These are phyloP conservation scores for Cladorrhinum sp. DNA, from an alignment of 2,329 filamentous ascomycete genomes.

Conservation along the genomic window DNA sequence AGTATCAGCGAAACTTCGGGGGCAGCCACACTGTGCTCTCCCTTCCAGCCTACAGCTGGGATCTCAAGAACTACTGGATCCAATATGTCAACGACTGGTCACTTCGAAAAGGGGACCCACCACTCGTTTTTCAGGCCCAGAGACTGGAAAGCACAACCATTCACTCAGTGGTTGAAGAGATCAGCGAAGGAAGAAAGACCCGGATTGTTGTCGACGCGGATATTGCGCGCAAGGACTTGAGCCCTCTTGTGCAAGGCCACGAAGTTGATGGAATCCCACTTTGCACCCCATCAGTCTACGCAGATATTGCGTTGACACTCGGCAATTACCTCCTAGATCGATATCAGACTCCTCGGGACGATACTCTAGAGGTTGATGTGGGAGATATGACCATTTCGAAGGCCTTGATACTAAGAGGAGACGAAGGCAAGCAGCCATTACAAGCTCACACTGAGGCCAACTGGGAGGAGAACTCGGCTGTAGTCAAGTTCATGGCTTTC, in stretches of 20 bases:
- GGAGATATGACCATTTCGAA: slow-evolving; percentile 8
- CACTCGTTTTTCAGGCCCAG: slow-evolving; percentile 45
- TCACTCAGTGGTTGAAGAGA: slow-evolving; percentile 24
- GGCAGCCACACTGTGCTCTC: slow-evolving; percentile 49
- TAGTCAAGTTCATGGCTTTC: slow-evolving; percentile 9
- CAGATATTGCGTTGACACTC: slow-evolving; percentile 58
- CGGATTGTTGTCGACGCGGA: slow-evolving; percentile 53
- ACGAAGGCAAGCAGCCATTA: neutral
- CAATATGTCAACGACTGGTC: slow-evolving; percentile 55
- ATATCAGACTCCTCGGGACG: slow-evolving; percentile 37
- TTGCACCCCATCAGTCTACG: slow-evolving; percentile 49
- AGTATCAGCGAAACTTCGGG: slow-evolving; percentile 56
- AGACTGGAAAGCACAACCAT: slow-evolving; percentile 12
- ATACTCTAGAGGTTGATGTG: slow-evolving; percentile 9
- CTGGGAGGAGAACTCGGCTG: neutral
- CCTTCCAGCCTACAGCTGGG: slow-evolving; percentile 60
- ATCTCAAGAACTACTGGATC: slow-evolving; percentile 56
- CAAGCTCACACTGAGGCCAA: slow-evolving; percentile 2
- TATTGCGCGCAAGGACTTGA: slow-evolving; percentile 53
- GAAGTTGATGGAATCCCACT: slow-evolving; percentile 21
- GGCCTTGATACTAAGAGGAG: slow-evolving; percentile 3
- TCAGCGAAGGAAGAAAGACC: slow-evolving; percentile 40
- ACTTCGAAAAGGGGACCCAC: slow-evolving; percentile 55
- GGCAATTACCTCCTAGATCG: slow-evolving; percentile 53
- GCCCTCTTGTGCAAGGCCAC: slow-evolving; percentile 47